A percentile compares a stretch with the other conserved stretches of the same genome.
These are phyloP conservation scores for Fusarium burgessii DNA, from an alignment of 2,329 filamentous ascomycete genomes.

Conservation along the genomic window DNA sequence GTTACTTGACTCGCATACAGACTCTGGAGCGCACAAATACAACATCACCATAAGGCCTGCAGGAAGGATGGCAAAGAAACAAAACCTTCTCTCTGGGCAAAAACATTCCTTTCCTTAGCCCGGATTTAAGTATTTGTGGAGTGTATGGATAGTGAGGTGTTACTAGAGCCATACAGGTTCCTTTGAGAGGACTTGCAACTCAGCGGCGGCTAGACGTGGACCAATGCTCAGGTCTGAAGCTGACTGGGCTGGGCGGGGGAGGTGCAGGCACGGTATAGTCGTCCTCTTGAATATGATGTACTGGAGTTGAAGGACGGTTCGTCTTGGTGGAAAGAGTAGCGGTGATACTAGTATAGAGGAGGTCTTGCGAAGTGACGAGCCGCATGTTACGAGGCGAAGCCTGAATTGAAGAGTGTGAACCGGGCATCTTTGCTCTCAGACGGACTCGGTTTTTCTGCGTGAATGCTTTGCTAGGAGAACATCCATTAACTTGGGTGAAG, in stretches of 20 bases:
- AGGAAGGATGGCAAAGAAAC: constrained; percentile 4
- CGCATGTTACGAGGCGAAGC: constrained; percentile 60
- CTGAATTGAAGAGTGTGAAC: constrained; percentile 57
- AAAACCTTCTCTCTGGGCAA: not conserved
- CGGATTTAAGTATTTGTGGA: constrained; percentile 5
- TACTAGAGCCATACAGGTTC: constrained; percentile 20
- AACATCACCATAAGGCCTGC: constrained; percentile 30
- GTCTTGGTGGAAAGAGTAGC: constrained; percentile 61
- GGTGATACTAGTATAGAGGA: constrained; percentile 66
- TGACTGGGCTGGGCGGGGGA: constrained; percentile 73
- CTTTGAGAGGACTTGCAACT: constrained; percentile 28
- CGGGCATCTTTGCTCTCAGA: constrained; percentile 50
- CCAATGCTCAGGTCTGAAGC: constrained; percentile 70
- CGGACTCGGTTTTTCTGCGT: constrained; percentile 17
- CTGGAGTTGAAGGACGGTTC: constrained; percentile 58
- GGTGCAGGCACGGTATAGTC: constrained; percentile 75
- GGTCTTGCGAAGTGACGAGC: constrained; percentile 61
- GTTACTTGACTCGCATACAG: constrained; percentile 34
- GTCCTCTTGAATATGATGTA: constrained; percentile 65
- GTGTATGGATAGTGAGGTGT: constrained; percentile 24
- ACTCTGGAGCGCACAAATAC: constrained; percentile 39
- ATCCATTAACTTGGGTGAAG: not conserved
- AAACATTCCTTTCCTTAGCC: not conserved
- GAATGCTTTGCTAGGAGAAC: constrained; percentile 12
- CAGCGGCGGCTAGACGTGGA: constrained; percentile 52